Conservation (phyloP, 2,329 filamentous ascomycete species). For the Fusarium sp. region DNA sequence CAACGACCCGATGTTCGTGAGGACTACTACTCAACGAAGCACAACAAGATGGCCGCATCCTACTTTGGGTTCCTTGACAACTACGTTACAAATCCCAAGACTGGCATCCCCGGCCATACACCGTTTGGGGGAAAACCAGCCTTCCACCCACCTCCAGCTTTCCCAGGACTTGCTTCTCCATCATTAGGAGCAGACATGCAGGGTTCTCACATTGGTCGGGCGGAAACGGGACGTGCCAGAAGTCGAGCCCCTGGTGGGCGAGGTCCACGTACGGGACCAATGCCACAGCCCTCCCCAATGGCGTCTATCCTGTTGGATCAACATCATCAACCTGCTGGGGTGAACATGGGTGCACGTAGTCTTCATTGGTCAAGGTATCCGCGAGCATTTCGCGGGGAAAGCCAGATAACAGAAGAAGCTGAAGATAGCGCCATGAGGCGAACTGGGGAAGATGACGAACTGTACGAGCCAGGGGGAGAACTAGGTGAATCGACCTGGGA, state of each 20-base stretch:
- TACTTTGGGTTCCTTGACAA: conserved; percentile 96
- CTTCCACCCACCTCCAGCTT: conserved; percentile 79
- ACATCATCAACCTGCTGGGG: conserved; percentile 73
- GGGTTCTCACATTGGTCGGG: conserved; percentile 55
- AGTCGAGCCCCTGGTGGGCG: conserved; percentile 51
- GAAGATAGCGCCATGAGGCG: conserved; percentile 52
- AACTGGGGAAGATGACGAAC: conserved; percentile 62
- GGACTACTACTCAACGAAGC: conserved; percentile 94
- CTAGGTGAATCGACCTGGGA: conserved; percentile 70
- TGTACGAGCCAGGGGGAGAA: conserved; percentile 60
- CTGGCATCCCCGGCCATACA: conserved; percentile 69
- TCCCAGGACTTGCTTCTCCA: conserved; percentile 75
- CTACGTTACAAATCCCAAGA: conserved; percentile 80
- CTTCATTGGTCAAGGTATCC: conserved; percentile 57
- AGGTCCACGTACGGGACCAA: conserved; percentile 45
- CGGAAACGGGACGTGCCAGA: conserved; percentile 55
- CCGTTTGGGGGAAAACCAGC: conserved; percentile 61
- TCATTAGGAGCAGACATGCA: conserved; percentile 66
- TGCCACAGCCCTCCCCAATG: conserved; percentile 70
- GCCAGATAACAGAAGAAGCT: conserved; percentile 65
- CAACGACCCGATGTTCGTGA: conserved; percentile 74
- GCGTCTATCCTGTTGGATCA: conserved; percentile 78
- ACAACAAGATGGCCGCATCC: conserved; percentile 98
- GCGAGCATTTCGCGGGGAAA: conserved; percentile 57
- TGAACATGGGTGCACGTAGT: conserved; percentile 56